Conservation (phyloP, 345 rosid genomes). For the Gossypium sturtianum region DNA sequence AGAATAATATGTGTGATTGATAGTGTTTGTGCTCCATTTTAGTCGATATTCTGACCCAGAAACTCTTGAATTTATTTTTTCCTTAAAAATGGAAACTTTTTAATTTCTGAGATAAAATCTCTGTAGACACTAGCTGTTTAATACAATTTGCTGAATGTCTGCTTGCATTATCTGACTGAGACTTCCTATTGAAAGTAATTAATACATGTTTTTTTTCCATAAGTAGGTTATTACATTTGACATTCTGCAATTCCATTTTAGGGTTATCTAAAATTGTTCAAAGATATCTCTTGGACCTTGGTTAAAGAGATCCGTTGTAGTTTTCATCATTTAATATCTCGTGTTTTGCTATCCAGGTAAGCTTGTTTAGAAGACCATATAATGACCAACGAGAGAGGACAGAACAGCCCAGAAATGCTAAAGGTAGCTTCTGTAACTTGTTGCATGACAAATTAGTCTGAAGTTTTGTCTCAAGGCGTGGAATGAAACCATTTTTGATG, state of each 20-base stretch:
- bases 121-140: neutral
- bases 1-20: neutral
- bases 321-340: neutral
- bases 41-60: neutral
- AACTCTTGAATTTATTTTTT: neutral
- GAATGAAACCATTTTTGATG: neutral
- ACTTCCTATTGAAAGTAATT: neutral
- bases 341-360: constrained; percentile 33
- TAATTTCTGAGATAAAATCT: neutral
- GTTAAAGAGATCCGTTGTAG: neutral
- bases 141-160: neutral
- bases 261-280: constrained; percentile 4
- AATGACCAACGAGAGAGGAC: constrained; percentile 26
- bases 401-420: constrained; percentile 31
- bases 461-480: neutral
- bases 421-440: constrained; percentile 36
- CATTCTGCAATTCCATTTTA: constrained; percentile 4
- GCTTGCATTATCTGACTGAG: neutral
- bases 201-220: neutral
- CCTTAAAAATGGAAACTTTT: neutral
- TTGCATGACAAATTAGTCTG: neutral
- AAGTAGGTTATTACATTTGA: constrained; percentile 2
- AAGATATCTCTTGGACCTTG: neutral
- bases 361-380: constrained; percentile 24
- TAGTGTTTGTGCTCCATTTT: neutral